These are phyloP conservation scores for Trichoderma sp. DNA, from an alignment of 2,329 filamentous ascomycete genomes.

Conservation along the genomic window DNA sequence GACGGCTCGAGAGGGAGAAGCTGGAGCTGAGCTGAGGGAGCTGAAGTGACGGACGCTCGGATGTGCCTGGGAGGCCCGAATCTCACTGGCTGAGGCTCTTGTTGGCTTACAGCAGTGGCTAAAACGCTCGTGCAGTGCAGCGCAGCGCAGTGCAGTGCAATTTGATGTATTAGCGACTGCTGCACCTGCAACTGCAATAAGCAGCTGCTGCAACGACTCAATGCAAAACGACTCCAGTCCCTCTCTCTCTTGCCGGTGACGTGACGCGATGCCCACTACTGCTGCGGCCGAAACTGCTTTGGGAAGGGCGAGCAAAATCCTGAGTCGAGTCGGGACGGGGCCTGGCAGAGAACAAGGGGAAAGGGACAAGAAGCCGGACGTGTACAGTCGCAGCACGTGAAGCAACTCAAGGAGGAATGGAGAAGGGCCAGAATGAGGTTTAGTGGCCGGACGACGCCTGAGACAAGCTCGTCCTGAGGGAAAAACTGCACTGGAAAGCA, in stretches of 20 bases:
- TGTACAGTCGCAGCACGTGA: constrained; percentile 25
- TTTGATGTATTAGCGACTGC: too few relatives aligned
- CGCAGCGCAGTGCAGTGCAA: too few relatives aligned
- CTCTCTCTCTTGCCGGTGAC: neutral
- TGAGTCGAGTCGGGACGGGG: neutral
- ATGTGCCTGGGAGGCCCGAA: neutral
- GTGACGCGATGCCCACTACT: neutral
- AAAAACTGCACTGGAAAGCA: neutral
- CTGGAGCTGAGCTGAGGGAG: neutral
- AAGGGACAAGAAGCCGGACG: constrained; percentile 1
- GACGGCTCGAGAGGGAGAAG: neutral
- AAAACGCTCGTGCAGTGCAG: too few relatives aligned
- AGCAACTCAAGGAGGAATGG: neutral
- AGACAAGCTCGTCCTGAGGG: neutral
- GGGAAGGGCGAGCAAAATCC: neutral
- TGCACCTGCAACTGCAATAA: too few relatives aligned
- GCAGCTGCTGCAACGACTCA: neutral
- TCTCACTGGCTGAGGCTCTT: neutral
- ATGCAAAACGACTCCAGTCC: neutral
- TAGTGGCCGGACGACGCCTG: constrained; percentile 27
- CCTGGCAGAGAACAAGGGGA: neutral
- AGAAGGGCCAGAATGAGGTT: constrained; percentile 12
- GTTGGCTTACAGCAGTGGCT: neutral
- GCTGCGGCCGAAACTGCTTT: constrained; percentile 6
- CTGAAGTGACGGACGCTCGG: neutral